phyloP scores from a whole-genome alignment of 495 filamentous ascomycete species.

The Neurospora sp. region DNA sequence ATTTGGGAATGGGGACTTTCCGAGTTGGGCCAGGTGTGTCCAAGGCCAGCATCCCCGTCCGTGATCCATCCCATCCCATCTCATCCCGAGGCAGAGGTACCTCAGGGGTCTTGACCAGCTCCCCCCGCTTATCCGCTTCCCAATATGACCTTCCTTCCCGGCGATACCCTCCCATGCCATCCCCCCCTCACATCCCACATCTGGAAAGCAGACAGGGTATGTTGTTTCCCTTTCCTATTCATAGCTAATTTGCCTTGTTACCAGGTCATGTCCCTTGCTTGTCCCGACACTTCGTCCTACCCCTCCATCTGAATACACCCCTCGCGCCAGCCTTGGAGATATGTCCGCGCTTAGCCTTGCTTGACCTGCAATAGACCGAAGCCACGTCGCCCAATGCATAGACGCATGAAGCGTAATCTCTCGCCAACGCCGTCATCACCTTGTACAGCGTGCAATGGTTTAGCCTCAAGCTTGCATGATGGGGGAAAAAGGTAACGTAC shows the following conservation, averaged over 20 bases:
- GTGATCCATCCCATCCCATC: background rate
- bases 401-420: constrained; percentile 27
- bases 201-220: background rate
- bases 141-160: background rate
- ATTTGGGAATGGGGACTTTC: background rate
- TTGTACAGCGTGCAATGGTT: background rate
- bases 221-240: background rate
- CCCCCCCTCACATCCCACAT: background rate
- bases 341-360: background rate
- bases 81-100: background rate
- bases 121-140: background rate
- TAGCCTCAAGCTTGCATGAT: background rate
- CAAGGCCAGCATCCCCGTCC: background rate
- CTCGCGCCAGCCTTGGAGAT: background rate
- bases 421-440: constrained; percentile 7
- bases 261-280: background rate
- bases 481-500: background rate
- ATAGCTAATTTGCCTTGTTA: background rate
- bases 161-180: background rate
- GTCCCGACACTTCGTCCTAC: background rate
- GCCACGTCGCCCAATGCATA: constrained; percentile 11
- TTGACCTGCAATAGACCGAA: background rate
- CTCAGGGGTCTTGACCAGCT: background rate
- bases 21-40: background rate
- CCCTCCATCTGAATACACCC: background rate